Base-by-base conservation (phyloP, 2,329 filamentous ascomycete genomes). In the Ophiostoma fasciatum region DNA sequence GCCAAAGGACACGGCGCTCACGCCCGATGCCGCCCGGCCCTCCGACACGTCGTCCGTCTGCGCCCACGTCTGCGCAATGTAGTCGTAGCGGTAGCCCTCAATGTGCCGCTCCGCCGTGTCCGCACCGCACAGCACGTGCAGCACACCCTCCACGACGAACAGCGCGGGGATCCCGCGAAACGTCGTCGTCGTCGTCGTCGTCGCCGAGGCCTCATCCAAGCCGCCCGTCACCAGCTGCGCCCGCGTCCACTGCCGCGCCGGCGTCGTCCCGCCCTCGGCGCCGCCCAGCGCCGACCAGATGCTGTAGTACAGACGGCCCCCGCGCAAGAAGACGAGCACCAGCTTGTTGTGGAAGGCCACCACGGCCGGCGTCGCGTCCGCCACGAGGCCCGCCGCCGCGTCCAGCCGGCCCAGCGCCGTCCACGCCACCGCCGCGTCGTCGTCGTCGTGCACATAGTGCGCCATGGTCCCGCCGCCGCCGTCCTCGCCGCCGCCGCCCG, bases 341-440 rank as follows among this genome's bases (percentile, higher is more conserved):
- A 58, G 45, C 42, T 52, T 53, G 39, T 57, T 55, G 41, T 56
- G 53, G 35, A 56, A 54, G 10, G 53, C 47, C 5, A 50, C 47
- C 15, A 58, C 36, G 13, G 51, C 50, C 3, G 52, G 51, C 20
- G 45, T 49, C 12, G 46, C 45, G 27, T 46, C 36, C 1, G 50
- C 44, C 17, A 45, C 42, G 15, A 52, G 35, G 12, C 51, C 51
- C 7, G 37, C 42, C 5, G 21, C 36, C 4, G 32, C 32, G 23
- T 50, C 43, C 3, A 56, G 42, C 6, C 46, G 28, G 7, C 48
- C 47, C 26, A 49, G 46, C 13, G 31, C 18, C 2, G 35, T 39
- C 51, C 55, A 57, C 0, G 29, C 38, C 28, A 30, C 35, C 4
- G 39, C 35, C 5, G 41, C 39, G n/a, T 51, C 45, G 20, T 51